Evolutionary conservation across 371 early-diverging fungal genomes (phyloP), one percentile per base, ranked within the genome.

Genomic region (Rhizopus delemar): DNA sequence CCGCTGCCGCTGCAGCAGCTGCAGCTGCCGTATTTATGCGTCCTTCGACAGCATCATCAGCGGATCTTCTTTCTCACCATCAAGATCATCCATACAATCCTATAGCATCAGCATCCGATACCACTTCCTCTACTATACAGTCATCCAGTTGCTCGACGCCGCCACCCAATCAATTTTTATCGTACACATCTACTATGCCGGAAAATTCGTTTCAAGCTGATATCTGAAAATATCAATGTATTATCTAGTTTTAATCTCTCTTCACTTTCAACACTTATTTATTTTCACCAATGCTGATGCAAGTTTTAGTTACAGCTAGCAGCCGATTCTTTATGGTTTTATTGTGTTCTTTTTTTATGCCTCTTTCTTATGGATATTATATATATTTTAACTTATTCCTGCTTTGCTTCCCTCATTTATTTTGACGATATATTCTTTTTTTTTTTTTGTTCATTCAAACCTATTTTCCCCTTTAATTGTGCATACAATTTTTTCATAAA

Each of bases 21-120:
- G 52, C 56, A 11, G 56, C 65, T 8, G 65, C 65, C 15, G 66
- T 61, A 15, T 51, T 66, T 32, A 66, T 66, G 66, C 52, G 61
- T 15, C 61, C 66, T 32, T 61, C 66, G 6, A 46, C 45, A 13
- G 48, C 16, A 1, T 43, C 52, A n/a, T 46, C 57, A 7, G 29
- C 36, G 5, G 66, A 61, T 32, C 34, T 66, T 31, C 22, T 66
- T 4, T 57, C 58, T 11, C 66, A 65, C 56, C 60, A 60, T 34
- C 55, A 59, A 31, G 57, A 56, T 12, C 46, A 45, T 8, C 54
- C 4, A 1, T 56, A 16, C 43, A 56, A 61, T 55, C 53, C 15
- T 59, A 58, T 28, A 15, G 34, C 46, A 46, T 13, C 53, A 38
- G 5, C 49, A 48, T 13, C 50, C 36, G 58, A 36, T 8, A 55